Evolutionary conservation across 2,329 filamentous ascomycete genomes (phyloP), one percentile per base, ranked within the genome.

Genomic region (Colletotrichum sp.): DNA sequence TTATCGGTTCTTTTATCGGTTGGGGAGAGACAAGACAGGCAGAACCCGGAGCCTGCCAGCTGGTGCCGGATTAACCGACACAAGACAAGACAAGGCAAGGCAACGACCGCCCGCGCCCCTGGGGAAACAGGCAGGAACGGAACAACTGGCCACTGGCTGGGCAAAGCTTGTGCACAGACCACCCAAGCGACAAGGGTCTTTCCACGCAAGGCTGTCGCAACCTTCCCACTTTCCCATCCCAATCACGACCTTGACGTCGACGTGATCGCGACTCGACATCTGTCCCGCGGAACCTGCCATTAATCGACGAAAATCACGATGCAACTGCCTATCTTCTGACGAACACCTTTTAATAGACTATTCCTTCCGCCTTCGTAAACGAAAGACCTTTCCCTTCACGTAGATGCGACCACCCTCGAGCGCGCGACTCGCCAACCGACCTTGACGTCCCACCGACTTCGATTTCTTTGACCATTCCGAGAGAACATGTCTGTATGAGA

Each of bases 171-270:
- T 57, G 76, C 76, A 78, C 77, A 69, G 72, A 57, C 77, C 65
- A 72, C 2, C 15, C 34, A n/a, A 59, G 34, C 15, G 49, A 76
- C 77, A 72, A 75, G 77, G 77, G 73, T 78, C 72, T 21, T 66
- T 69, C 72, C 36, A 52, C 65, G 44, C 77, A 67, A 78, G 77
- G 77, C 77, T 78, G 76, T 78, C 77, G 77, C 77, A 78, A 78
- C 76, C 70, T 77, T 75, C 57, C 70, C 52, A 67, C 76, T 71
- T 65, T 72, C 60, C 62, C 28, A 68, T 64, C 57, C 34, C 26
- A 69, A 34, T 39, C 55, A 75, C 72, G 76, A 76, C 72, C 44
- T 52, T 52, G 62, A 74, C 74, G 57, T 55, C 69, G 69, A 65
- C 70, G 32, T 52, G 55, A 64, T 68, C 69, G 73, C 74, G 73